A percentile compares a stretch with the other conserved stretches of the same genome.
These are phyloP conservation scores for Colletotrichum tanaceti DNA, from an alignment of 2,329 filamentous ascomycete species.

Conservation along the genomic window DNA sequence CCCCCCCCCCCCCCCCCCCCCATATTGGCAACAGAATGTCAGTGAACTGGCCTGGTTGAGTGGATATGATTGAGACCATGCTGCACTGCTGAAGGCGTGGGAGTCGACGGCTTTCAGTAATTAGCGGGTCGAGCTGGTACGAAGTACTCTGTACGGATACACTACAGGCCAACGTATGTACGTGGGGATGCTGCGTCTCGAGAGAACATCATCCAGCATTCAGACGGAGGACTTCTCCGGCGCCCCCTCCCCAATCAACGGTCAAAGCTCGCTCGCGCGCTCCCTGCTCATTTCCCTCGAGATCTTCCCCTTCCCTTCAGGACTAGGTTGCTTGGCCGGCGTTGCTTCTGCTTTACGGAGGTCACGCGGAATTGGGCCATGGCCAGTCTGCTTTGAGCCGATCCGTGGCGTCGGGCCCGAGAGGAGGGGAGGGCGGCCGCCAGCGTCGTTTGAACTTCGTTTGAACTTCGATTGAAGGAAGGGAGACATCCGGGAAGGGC, in stretches of 20 bases:
- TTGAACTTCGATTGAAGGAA: too few relatives aligned
- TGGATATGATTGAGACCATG: background rate
- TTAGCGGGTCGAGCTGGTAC: background rate
- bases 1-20: too few relatives aligned
- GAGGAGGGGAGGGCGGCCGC: conserved; percentile 1
- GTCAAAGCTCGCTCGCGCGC: background rate
- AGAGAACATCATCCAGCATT: background rate
- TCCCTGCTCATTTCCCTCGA: conserved; percentile 7
- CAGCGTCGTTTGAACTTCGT: too few relatives aligned
- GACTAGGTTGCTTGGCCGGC: background rate
- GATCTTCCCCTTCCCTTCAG: background rate
- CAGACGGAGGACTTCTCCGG: background rate
- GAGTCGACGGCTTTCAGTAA: background rate
- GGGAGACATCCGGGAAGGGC: conserved; percentile 20
- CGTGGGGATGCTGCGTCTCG: background rate
- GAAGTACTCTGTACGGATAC: background rate
- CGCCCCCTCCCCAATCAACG: conserved; percentile 2
- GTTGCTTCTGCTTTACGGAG: background rate
- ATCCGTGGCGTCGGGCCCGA: conserved; percentile 33
- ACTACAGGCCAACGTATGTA: background rate
- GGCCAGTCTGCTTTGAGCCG: conserved; percentile 5
- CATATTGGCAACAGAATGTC: background rate
- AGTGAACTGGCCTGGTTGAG: background rate
- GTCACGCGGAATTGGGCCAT: background rate
- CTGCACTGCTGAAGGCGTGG: background rate